Conservation (phyloP, 345 rosid species). For the Acer saccharum region DNA sequence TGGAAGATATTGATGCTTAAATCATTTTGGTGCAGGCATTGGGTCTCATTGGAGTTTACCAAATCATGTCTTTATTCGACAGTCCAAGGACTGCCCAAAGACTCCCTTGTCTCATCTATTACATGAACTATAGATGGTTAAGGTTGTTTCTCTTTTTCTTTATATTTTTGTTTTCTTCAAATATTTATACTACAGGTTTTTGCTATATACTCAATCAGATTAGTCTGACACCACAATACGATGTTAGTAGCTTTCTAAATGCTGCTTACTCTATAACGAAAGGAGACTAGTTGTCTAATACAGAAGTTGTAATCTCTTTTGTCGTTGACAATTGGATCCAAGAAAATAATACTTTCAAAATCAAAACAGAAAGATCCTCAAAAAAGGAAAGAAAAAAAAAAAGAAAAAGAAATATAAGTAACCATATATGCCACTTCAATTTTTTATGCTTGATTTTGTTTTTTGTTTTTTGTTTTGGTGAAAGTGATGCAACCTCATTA, state of each 20-base stretch:
- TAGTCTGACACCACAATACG: neutral
- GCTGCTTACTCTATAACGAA: neutral
- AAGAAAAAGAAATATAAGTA: neutral
- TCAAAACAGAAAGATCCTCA: too few relatives aligned
- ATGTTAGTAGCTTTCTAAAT: neutral
- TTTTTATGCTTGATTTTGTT: neutral
- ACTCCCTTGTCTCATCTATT: neutral
- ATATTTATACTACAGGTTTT: neutral
- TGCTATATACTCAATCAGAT: neutral
- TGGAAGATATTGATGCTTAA: neutral
- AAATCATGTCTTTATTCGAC: neutral
- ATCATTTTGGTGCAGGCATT: neutral
- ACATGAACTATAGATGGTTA: neutral
- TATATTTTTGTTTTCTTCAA: too few relatives aligned
- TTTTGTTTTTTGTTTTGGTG: neutral
- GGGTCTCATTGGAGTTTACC: neutral
- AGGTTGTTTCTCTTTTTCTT: neutral
- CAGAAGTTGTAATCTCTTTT: neutral
- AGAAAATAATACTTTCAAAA: neutral
- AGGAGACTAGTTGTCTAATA: slow-evolving; percentile 3
- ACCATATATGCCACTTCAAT: neutral
- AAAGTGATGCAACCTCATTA: neutral
- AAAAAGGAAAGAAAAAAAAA: neutral
- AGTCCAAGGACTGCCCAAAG: neutral
- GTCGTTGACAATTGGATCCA: neutral